Percentiles rank a stretch among this genome's conserved stretches.
phyloP scores from a whole-genome alignment of 2,329 filamentous ascomycete species.

The Myotisia sp. region DNA sequence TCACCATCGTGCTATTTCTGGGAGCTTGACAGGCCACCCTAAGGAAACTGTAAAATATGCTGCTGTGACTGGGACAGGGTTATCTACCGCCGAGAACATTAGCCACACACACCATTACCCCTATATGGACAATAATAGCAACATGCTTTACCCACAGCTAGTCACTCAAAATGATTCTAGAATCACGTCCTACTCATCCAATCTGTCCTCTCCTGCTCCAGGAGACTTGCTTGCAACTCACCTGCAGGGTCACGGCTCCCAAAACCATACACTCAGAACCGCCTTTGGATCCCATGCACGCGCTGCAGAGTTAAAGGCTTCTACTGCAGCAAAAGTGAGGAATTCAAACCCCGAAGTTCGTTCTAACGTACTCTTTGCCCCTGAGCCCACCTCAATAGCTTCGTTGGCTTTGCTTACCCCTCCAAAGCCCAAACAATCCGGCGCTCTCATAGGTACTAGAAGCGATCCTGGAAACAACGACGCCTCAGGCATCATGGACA shows the following conservation, averaged over 20 bases:
- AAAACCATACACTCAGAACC: background rate
- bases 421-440: too few species aligned
- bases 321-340: background rate
- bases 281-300: background rate
- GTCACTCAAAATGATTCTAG: background rate
- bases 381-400: conserved; percentile 5
- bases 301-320: background rate
- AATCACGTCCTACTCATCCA: background rate
- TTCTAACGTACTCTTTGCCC: conserved; percentile 1
- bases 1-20: background rate
- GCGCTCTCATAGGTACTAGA: too few species aligned
- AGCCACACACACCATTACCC: conserved; percentile 2
- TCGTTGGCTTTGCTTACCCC: conserved; percentile 3
- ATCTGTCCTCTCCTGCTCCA: background rate
- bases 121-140: conserved; percentile 1
- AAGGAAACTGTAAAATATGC: background rate
- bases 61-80: background rate
- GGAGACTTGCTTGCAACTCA: background rate
- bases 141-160: conserved; percentile 1
- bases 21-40: background rate
- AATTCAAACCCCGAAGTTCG: conserved; percentile 4
- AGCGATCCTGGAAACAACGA: conserved; percentile 7
- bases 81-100: background rate
- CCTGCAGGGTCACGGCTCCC: conserved; percentile 1
- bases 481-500: conserved; percentile 5